A percentile compares a stretch with the other conserved stretches of the same genome.
Evolutionary conservation across 169 alveolate species (phyloP).

Genomic region (Eimeria tenella): DNA sequence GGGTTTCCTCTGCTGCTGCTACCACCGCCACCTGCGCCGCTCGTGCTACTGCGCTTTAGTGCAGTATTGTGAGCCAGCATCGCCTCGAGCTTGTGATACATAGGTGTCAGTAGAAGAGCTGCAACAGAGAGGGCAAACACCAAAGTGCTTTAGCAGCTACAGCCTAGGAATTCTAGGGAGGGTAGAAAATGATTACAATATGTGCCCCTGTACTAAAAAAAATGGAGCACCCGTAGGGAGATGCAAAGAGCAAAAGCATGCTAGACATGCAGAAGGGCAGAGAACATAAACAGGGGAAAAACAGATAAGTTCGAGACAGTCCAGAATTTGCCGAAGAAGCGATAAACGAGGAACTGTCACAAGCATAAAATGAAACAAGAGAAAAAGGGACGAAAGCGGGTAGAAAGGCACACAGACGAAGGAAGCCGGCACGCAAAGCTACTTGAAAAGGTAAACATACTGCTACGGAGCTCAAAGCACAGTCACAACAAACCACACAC

Average conservation of each 20-base stretch:
- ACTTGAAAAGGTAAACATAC: too few relatives aligned
- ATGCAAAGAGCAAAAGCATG: background rate
- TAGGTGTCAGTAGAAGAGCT: conserved; percentile 38
- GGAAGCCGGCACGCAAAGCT: background rate
- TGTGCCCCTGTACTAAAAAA: background rate
- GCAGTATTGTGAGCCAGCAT: conserved; percentile 53
- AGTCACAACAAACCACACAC: too few relatives aligned
- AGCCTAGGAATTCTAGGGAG: background rate
- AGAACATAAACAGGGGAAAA: background rate
- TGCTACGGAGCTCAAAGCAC: too few relatives aligned
- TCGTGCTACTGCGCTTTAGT: background rate
- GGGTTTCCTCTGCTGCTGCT: conserved; percentile 19
- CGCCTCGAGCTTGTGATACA: conserved; percentile 56
- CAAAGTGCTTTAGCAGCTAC: background rate
- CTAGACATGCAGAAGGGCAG: background rate
- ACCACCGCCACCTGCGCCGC: background rate
- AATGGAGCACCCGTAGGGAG: background rate
- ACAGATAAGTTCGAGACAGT: background rate
- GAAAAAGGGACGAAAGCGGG: background rate
- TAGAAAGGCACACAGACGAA: background rate
- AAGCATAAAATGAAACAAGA: background rate
- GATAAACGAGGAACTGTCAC: background rate
- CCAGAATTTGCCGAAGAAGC: too few relatives aligned
- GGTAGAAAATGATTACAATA: background rate
- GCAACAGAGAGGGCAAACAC: background rate